Evolutionary conservation across 345 rosid genomes (phyloP).

Genomic region (Populus euphratica): DNA sequence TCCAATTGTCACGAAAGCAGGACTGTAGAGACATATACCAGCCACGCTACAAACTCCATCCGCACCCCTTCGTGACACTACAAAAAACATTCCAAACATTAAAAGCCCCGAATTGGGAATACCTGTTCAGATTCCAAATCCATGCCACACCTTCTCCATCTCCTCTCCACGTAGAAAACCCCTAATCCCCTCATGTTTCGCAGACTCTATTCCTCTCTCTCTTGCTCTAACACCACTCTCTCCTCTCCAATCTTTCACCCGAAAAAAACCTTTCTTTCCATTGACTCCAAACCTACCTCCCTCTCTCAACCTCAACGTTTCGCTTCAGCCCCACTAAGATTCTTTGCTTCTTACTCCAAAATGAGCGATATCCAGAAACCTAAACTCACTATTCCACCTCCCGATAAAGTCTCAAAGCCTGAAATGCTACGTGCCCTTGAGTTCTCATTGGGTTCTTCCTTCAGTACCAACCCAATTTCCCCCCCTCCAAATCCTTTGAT

Average conservation of each 20-base stretch:
- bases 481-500: conserved; percentile 61
- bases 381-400: conserved; percentile 30
- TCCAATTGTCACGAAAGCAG: too few relatives aligned
- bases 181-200: conserved; percentile 43
- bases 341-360: conserved; percentile 35
- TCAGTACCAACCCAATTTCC: conserved; percentile 37
- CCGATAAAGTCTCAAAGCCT: conserved; percentile 44
- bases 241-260: conserved; percentile 14
- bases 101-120: too few relatives aligned
- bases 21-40: too few relatives aligned
- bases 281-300: conserved; percentile 1
- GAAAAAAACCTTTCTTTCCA: conserved; percentile 18
- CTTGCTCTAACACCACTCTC: conserved; percentile 22
- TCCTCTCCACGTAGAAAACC: background rate
- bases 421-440: conserved; percentile 75
- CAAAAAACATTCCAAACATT: too few relatives aligned
- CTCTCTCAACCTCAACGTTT: background rate
- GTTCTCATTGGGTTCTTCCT: conserved; percentile 52
- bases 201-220: conserved; percentile 35
- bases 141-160: background rate
- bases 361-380: conserved; percentile 53
- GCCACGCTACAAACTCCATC: too few relatives aligned
- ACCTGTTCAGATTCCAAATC: background rate
- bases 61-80: too few relatives aligned
- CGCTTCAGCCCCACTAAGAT: conserved; percentile 4